Percentiles rank a stretch among this genome's conserved stretches.
Evolutionary conservation across 2,329 filamentous ascomycete species (phyloP).

Genomic region (Botrytis sinoallii): DNA sequence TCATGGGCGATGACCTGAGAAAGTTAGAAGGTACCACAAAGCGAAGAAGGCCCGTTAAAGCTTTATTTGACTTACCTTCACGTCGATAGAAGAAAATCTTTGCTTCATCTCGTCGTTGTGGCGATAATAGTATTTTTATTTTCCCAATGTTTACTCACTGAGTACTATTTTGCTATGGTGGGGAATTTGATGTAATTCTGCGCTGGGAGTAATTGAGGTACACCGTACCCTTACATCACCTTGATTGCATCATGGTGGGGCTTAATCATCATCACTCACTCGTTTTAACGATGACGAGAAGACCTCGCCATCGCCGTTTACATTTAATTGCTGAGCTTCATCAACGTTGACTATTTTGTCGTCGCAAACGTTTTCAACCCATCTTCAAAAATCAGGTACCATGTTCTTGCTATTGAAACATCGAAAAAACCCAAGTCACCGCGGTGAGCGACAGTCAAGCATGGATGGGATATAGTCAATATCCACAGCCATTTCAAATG

Average conservation of each 20-base stretch:
- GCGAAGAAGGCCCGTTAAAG: slow-evolving; percentile 7
- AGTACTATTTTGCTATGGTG: background rate
- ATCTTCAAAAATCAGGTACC: background rate
- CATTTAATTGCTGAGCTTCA: background rate
- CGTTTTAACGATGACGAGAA: background rate
- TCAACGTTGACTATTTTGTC: background rate
- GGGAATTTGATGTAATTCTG: background rate
- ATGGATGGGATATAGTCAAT: background rate
- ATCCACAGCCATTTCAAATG: background rate
- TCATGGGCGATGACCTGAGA: slow-evolving; percentile 86
- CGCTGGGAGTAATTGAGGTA: background rate
- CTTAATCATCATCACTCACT: background rate
- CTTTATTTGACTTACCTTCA: slow-evolving; percentile 51
- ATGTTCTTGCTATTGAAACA: background rate
- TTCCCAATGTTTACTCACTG: background rate
- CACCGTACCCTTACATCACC: background rate
- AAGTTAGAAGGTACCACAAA: background rate
- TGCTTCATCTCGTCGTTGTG: slow-evolving; percentile 61
- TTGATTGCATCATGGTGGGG: slow-evolving; percentile 10
- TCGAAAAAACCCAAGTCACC: background rate
- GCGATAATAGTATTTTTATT: background rate
- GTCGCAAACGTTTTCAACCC: background rate
- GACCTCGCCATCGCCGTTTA: background rate
- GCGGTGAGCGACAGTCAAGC: background rate
- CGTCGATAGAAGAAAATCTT: slow-evolving; percentile 74